These are phyloP conservation scores for Scleroderma citrinum DNA, from an alignment of 768 basidiomycete species.

Conservation along the genomic window DNA sequence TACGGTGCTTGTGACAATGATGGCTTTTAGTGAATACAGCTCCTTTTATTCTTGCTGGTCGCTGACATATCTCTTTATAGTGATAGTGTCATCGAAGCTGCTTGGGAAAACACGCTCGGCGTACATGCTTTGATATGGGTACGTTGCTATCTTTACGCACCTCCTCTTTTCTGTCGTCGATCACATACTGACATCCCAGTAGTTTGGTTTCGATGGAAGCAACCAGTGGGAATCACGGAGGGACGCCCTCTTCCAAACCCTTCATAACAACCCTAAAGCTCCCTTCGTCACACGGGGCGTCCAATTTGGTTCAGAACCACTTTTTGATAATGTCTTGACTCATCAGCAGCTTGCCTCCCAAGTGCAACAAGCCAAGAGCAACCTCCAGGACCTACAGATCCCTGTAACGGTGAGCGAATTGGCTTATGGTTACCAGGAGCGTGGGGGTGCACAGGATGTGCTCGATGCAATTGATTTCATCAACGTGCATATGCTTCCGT, in stretches of 20 bases:
- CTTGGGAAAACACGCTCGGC: slow-evolving; percentile 61
- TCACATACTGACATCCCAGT: neutral
- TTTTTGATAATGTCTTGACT: slow-evolving; percentile 52
- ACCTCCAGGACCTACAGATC: slow-evolving; percentile 46
- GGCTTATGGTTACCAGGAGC: slow-evolving; percentile 53
- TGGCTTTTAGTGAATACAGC: slow-evolving; percentile 33
- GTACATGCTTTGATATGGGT: slow-evolving; percentile 76
- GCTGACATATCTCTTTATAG: slow-evolving; percentile 25
- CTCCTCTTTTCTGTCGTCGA: neutral
- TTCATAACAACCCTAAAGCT: slow-evolving; percentile 56
- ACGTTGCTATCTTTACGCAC: neutral
- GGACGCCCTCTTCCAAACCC: slow-evolving; percentile 42
- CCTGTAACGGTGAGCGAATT: slow-evolving; percentile 66
- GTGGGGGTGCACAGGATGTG: slow-evolving; percentile 48
- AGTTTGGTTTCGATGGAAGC: slow-evolving; percentile 35
- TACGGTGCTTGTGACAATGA: slow-evolving; percentile 36
- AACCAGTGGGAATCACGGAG: slow-evolving; percentile 51
- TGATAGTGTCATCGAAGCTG: slow-evolving; percentile 60
- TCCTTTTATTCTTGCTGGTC: slow-evolving; percentile 4
- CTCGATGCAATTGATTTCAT: slow-evolving; percentile 57
- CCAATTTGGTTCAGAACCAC: slow-evolving; percentile 69
- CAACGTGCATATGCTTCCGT: slow-evolving; percentile 67
- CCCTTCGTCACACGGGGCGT: slow-evolving; percentile 59
- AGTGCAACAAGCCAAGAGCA: slow-evolving; percentile 43
- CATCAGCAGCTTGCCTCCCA: slow-evolving; percentile 46